Conservation (phyloP, 164 flowering plant genomes). For the Magnolia kwangsiensis region DNA sequence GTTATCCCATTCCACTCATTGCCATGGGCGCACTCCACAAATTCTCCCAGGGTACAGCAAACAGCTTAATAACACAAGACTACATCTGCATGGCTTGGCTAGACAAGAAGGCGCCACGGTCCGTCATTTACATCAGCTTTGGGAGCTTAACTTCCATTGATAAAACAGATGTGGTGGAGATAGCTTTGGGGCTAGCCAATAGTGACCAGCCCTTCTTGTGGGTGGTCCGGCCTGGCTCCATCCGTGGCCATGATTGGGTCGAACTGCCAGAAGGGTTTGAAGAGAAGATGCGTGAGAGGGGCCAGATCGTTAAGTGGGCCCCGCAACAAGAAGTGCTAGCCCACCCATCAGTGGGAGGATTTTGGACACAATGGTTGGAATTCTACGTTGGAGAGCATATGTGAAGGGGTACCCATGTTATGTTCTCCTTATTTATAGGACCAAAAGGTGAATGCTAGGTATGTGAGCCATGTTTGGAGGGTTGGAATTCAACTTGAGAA, state of each 20-base stretch:
- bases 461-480: slow-evolving; percentile 1
- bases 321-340: slow-evolving; percentile 44
- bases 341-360: slow-evolving; percentile 42
- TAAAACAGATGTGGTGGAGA: slow-evolving; percentile 18
- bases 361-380: slow-evolving; percentile 46
- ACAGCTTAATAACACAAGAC: slow-evolving; percentile 47
- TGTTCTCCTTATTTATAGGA: slow-evolving; percentile 8
- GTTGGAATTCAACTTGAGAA: slow-evolving; percentile 8
- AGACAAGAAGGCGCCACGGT: slow-evolving; percentile 34
- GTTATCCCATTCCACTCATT: slow-evolving; percentile 16
- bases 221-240: slow-evolving; percentile 8
- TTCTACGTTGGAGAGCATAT: slow-evolving; percentile 4
- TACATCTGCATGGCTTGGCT: slow-evolving; percentile 59
- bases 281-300: slow-evolving; percentile 27
- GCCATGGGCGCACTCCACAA: slow-evolving; percentile 35
- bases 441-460: slow-evolving; percentile 12
- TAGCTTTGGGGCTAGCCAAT: slow-evolving; percentile 29
- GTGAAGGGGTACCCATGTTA: slow-evolving; percentile 9
- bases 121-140: slow-evolving; percentile 67
- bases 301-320: slow-evolving; percentile 34
- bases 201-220: slow-evolving; percentile 19
- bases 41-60: neutral
- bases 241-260: neutral
- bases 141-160: slow-evolving; percentile 49
- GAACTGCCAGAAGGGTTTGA: slow-evolving; percentile 23